These are phyloP conservation scores for Lactarius trivialis DNA, from an alignment of 768 basidiomycete genomes.

Conservation along the genomic window DNA sequence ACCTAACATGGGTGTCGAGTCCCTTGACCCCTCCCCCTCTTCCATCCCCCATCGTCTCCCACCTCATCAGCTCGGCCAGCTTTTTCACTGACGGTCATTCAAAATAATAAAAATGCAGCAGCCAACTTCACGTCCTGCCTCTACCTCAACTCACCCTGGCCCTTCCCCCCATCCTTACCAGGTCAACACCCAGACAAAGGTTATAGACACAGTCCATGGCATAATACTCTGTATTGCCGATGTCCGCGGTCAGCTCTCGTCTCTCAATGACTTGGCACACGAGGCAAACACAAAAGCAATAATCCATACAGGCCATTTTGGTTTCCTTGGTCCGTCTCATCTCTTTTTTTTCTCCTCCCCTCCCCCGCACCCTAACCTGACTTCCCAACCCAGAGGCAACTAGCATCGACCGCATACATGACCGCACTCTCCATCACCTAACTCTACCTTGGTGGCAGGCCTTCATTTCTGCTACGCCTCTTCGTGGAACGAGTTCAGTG, in stretches of 20 bases:
- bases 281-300: slow-evolving; percentile 87
- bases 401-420: slow-evolving; percentile 85
- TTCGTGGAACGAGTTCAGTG: slow-evolving; percentile 95
- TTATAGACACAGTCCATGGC: slow-evolving; percentile 74
- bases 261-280: slow-evolving; percentile 83
- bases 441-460: slow-evolving; percentile 90
- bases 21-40: neutral
- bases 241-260: slow-evolving; percentile 80
- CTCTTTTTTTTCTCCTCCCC: neutral
- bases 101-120: slow-evolving; percentile 40
- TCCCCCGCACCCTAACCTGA: slow-evolving; percentile 21
- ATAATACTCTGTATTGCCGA: slow-evolving; percentile 94
- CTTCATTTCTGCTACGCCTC: slow-evolving; percentile 97
- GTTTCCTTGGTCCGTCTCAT: slow-evolving; percentile 70
- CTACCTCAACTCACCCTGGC: slow-evolving; percentile 52
- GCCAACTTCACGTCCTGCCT: slow-evolving; percentile 49
- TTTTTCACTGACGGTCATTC: neutral
- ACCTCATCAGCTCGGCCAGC: neutral
- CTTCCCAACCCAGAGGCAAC: slow-evolving; percentile 47
- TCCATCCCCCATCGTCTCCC: too few species aligned
- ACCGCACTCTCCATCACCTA: slow-evolving; percentile 92
- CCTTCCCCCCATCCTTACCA: slow-evolving; percentile 48
- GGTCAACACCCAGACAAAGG: slow-evolving; percentile 71
- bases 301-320: slow-evolving; percentile 98
- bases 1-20: neutral